Evolutionary conservation across 805 yeast species (phyloP).

Genomic region (Wickerhamiella parazyma): DNA sequence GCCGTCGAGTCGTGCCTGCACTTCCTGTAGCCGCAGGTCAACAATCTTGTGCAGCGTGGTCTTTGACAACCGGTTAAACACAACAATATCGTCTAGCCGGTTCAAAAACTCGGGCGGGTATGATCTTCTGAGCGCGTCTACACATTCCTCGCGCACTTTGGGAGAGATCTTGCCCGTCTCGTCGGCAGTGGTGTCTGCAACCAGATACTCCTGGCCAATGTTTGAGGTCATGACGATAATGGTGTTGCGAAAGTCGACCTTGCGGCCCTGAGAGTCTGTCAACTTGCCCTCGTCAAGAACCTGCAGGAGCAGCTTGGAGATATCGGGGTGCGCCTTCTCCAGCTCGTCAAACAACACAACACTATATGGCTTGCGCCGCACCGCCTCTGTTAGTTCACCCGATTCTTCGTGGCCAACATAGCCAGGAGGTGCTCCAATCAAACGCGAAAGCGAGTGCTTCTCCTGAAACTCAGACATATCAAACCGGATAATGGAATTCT

Average conservation of each 20-base stretch:
- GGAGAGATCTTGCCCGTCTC: slow-evolving; percentile 42
- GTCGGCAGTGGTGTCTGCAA: slow-evolving; percentile 42
- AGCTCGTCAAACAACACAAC: slow-evolving; percentile 90
- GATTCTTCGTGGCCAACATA: slow-evolving; percentile 88
- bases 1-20: slow-evolving; percentile 62
- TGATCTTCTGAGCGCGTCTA: slow-evolving; percentile 50
- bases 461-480: slow-evolving; percentile 99
- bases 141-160: slow-evolving; percentile 42
- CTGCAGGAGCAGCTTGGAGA: slow-evolving; percentile 79
- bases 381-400: slow-evolving; percentile 94
- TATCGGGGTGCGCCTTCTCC: slow-evolving; percentile 93
- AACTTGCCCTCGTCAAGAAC: slow-evolving; percentile 90
- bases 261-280: slow-evolving; percentile 91
- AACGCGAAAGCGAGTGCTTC: slow-evolving; percentile 75
- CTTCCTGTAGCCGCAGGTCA: slow-evolving; percentile 69
- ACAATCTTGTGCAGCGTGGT: slow-evolving; percentile 64
- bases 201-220: slow-evolving; percentile 81
- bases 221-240: slow-evolving; percentile 94
- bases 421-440: slow-evolving; percentile 97
- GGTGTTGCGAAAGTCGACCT: slow-evolving; percentile 87
- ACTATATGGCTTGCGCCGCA: slow-evolving; percentile 86
- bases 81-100: slow-evolving; percentile 84
- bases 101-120: slow-evolving; percentile 95
- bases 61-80: slow-evolving; percentile 81
- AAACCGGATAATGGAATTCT: slow-evolving; percentile 72